Evolutionary conservation across 225 moss, liverwort and hornwort species (phyloP), one percentile per base, ranked within the genome.

Genomic region (Antitrichia curtipendula): DNA sequence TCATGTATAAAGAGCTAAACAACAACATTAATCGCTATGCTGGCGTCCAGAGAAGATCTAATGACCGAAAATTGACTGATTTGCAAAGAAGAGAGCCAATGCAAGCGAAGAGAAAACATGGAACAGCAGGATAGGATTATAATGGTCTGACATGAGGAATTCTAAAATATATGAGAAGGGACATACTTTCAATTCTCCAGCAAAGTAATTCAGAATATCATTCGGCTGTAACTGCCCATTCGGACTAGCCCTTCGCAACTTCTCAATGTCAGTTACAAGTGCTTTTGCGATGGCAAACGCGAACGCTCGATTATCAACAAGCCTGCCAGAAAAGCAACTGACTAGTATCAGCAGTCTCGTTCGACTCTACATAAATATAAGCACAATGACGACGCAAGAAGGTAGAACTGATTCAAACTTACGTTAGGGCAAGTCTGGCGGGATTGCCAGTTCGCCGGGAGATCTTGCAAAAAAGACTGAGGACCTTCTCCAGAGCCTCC

Each of bases 401-500:
- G 53, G 69, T 78, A 66, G 58, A 59, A 78, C 60, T 34, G 54
- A 63, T 72, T 50, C 69, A 87, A 71, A 40, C 95, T 91, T 94
- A 97, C 97, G 90, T 92, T 65, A 92, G 92, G 78, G 94, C 96
- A 88, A 98, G 89, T 75, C 96, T 94, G 40, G 94, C 89, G 89
- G 97, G 95, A 88, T 93, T 94, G 83, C 91, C 89, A 89, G 94
- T 93, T 86, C 93, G 93, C 85, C 94, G 94, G 54, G 91, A 93
- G 85, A 98, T 94, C 88, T 94, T 98, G 94, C 97, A 96, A 90
- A 96, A 98, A 64, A 98, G 92, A 84, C 86, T 90, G 82, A 96
- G 91, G 91, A 94, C 95, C 82, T 92, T 96, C 93, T 96, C 97
- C 97, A 98, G 86, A 88, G 95, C 95, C 89, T 96, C 97, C 85